Evolutionary conservation across 2,329 filamentous ascomycete species (phyloP), one percentile per base, ranked within the genome.

Genomic region (Paecilomyces sp.): DNA sequence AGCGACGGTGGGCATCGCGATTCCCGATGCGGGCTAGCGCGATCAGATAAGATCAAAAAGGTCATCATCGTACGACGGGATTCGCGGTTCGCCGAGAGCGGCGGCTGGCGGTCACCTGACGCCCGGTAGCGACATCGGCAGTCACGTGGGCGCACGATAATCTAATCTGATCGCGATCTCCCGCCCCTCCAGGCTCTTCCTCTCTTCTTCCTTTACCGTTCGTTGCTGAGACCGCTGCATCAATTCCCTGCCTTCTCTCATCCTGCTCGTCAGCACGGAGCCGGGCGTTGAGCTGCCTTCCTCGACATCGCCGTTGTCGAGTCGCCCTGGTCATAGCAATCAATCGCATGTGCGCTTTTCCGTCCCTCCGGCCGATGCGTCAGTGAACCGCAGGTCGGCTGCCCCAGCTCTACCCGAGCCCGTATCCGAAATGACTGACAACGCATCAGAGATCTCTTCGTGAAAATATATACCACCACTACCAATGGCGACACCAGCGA

Each of bases 401-500:
- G 53, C 41, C 60, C 64, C 62, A 66, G 65, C 60, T 57, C 60
- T 60, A 60, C 60, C 65, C 64, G 65, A 66, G 34, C 58, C 61
- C 58, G 55, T 58, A 31, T 41, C 62, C 58, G 62, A 56, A 53
- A 54, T 55, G 57, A 34, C 61, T 64, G 58, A 58, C 60, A 54
- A 57, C 67, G 71, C 60, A 72, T 63, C 53, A 54, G 57, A 51
- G 54, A 28, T n/a, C 61, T 71, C 66, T 52, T 56, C 33, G 54
- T 66, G 56, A 63, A 63, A 60, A 60, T 64, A 60, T 54, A 65
- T 59, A 28, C 53, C 36, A 57, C 24, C 24, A 57, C 56, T 59
- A 60, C 64, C 58, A 51, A 76, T 77, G 75, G 70, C 74, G 55
- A 75, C 75, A 63, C 70, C 74, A 36, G 67, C 73, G 58, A 71